Evolutionary conservation across 352 stramenopile species (phyloP).

Genomic region (Phytophthora hibernalis): DNA sequence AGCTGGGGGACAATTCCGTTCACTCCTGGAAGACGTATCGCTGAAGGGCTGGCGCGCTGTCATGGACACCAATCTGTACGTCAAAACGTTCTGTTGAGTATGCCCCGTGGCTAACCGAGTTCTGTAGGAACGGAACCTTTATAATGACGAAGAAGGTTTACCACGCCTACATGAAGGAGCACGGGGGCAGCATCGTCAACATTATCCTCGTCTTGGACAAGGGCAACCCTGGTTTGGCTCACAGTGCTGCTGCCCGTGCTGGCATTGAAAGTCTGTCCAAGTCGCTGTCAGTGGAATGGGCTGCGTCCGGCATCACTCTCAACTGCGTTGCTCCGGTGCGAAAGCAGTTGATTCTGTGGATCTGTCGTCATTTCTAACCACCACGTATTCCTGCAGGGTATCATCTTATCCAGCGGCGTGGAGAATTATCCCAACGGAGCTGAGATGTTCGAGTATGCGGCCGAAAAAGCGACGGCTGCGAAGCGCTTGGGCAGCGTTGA

Average conservation of each 20-base stretch:
- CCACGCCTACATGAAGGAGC: conserved; percentile 94
- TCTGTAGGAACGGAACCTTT: conserved; percentile 79
- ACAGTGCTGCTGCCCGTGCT: conserved; percentile 86
- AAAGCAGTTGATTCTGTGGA: background rate
- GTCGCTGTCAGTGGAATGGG: conserved; percentile 94
- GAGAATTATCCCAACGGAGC: conserved; percentile 90
- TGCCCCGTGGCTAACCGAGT: background rate
- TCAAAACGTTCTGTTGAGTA: background rate
- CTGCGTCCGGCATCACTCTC: conserved; percentile 87
- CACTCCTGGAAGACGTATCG: conserved; percentile 86
- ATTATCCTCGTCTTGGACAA: conserved; percentile 95
- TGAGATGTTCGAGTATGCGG: conserved; percentile 81
- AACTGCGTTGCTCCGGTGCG: conserved; percentile 91
- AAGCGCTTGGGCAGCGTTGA: conserved; percentile 92
- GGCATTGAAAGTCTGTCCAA: conserved; percentile 94
- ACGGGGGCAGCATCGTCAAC: conserved; percentile 95
- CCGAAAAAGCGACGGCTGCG: conserved; percentile 71
- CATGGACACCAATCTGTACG: conserved; percentile 90
- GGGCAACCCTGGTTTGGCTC: conserved; percentile 89
- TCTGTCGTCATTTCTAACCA: background rate
- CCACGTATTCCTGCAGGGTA: conserved; percentile 34
- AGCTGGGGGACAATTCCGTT: conserved; percentile 92
- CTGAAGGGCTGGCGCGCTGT: conserved; percentile 92
- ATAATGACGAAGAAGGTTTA: conserved; percentile 91
- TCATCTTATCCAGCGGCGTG: conserved; percentile 69